A percentile compares a stretch with the other conserved stretches of the same genome.
Conservation (phyloP, 1,139 yeast genomes). For the Blastobotrys persicus region DNA sequence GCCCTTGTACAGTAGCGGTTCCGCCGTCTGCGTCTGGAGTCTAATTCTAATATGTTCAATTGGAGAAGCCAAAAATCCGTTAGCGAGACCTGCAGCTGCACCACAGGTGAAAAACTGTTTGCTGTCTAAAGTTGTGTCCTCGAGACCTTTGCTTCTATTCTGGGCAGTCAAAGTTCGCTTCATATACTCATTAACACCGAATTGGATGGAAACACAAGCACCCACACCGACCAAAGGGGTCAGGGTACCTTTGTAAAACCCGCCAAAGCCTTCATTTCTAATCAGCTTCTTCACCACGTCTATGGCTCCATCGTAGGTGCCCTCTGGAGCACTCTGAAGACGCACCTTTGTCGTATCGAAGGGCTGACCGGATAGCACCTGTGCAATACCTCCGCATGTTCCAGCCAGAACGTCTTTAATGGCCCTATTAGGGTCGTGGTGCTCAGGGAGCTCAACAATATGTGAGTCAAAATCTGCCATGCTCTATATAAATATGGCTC, state of each 20-base stretch:
- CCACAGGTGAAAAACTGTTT: slow-evolving; percentile 75
- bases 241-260: slow-evolving; percentile 86
- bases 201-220: slow-evolving; percentile 84
- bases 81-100: slow-evolving; percentile 84
- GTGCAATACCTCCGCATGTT: slow-evolving; percentile 88
- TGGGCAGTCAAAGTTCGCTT: slow-evolving; percentile 62
- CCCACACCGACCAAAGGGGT: slow-evolving; percentile 91
- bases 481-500: no score
- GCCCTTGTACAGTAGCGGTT: slow-evolving; percentile 55
- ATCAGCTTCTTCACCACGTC: slow-evolving; percentile 73
- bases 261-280: slow-evolving; percentile 71
- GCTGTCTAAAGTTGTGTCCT: slow-evolving; percentile 42
- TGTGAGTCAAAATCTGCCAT: slow-evolving; percentile 37
- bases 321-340: slow-evolving; percentile 78
- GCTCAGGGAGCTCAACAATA: slow-evolving; percentile 26
- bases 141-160: slow-evolving; percentile 41
- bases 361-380: slow-evolving; percentile 94
- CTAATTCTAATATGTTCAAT: slow-evolving; percentile 92
- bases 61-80: slow-evolving; percentile 83
- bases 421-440: slow-evolving; percentile 44
- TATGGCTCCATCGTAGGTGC: slow-evolving; percentile 67
- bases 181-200: slow-evolving; percentile 92
- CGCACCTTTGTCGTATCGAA: slow-evolving; percentile 93
- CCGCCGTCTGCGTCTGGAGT: slow-evolving; percentile 73
- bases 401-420: slow-evolving; percentile 84